Evolutionary conservation across 331 rosid genomes (phyloP).

Genomic region (Quercus tomentella): DNA sequence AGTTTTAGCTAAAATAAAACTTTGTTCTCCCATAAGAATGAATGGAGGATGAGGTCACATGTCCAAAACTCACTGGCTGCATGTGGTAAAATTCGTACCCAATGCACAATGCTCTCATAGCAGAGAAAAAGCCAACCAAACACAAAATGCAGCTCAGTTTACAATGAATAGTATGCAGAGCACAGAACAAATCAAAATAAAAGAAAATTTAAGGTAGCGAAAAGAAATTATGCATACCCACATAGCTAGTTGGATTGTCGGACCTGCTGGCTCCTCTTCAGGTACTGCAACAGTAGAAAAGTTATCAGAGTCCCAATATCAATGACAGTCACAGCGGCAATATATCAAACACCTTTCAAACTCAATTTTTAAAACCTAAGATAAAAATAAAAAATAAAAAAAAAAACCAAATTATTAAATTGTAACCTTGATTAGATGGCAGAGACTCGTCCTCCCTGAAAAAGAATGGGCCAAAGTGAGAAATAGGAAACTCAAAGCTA

Average conservation of each 20-base stretch:
- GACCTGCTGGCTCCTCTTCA: slow-evolving; percentile 48
- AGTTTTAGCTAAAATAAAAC: too few species aligned
- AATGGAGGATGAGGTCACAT: too few species aligned
- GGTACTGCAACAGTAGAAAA: slow-evolving; percentile 24
- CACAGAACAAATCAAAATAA: not conserved
- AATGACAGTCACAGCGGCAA: slow-evolving; percentile 2
- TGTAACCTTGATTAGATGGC: slow-evolving; percentile 55
- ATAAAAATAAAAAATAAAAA: not conserved
- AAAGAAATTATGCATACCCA: slow-evolving; percentile 58
- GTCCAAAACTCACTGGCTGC: too few species aligned
- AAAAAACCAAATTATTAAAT: not conserved
- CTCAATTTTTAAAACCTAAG: not conserved
- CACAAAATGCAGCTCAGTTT: not conserved
- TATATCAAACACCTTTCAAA: slow-evolving; percentile 5
- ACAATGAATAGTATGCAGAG: not conserved
- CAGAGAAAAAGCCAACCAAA: not conserved
- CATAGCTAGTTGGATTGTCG: slow-evolving; percentile 80
- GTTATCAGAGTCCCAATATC: not conserved
- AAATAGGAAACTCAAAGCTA: not conserved
- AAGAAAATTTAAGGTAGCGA: not conserved
- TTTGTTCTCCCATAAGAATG: too few species aligned
- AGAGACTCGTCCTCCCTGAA: slow-evolving; percentile 55
- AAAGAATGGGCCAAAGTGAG: not conserved
- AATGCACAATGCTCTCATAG: not conserved
- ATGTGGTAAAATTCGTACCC: too few species aligned